phyloP scores from a whole-genome alignment of 352 stramenopile species.

The Phytophthora tentaculata region DNA sequence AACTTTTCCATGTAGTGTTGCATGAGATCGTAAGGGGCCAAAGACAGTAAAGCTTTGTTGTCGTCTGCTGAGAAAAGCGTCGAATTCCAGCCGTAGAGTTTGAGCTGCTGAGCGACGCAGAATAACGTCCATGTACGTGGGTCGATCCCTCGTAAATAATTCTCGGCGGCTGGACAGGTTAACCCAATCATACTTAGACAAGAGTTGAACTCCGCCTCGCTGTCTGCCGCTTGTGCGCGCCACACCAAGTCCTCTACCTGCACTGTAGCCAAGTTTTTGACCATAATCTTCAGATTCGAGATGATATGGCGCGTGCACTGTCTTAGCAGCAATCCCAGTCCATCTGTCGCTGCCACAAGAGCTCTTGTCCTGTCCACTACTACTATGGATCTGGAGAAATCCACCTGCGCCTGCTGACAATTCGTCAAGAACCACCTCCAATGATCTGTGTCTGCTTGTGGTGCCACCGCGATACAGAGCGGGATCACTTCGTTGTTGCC shows the following conservation, averaged over 20 bases:
- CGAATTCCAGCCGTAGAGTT: slow-evolving; percentile 43
- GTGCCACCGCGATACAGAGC: slow-evolving; percentile 33
- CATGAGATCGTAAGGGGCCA: slow-evolving; percentile 44
- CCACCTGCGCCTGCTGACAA: slow-evolving; percentile 35
- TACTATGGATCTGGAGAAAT: slow-evolving; percentile 30
- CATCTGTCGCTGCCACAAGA: slow-evolving; percentile 27
- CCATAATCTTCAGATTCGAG: slow-evolving; percentile 37
- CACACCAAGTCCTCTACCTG: slow-evolving; percentile 47
- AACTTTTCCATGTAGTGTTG: slow-evolving; percentile 48
- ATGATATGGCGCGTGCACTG: slow-evolving; percentile 44
- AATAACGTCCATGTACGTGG: slow-evolving; percentile 35
- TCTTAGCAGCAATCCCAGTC: slow-evolving; percentile 19
- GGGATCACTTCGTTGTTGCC: slow-evolving; percentile 36
- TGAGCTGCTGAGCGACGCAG: slow-evolving; percentile 34
- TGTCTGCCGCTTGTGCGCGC: slow-evolving; percentile 44
- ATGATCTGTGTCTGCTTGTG: slow-evolving; percentile 31
- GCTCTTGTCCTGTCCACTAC: slow-evolving; percentile 29
- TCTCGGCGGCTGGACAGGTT: slow-evolving; percentile 41
- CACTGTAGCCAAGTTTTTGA: slow-evolving; percentile 37
- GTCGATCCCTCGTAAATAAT: slow-evolving; percentile 37
- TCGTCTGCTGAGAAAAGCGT: slow-evolving; percentile 34
- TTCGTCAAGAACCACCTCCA: slow-evolving; percentile 42
- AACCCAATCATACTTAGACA: slow-evolving; percentile 45
- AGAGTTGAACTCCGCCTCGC: slow-evolving; percentile 40
- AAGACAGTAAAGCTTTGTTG: slow-evolving; percentile 26